Evolutionary conservation across 2,329 filamentous ascomycete species (phyloP).

Genomic region (Bretziella fagacearum): DNA sequence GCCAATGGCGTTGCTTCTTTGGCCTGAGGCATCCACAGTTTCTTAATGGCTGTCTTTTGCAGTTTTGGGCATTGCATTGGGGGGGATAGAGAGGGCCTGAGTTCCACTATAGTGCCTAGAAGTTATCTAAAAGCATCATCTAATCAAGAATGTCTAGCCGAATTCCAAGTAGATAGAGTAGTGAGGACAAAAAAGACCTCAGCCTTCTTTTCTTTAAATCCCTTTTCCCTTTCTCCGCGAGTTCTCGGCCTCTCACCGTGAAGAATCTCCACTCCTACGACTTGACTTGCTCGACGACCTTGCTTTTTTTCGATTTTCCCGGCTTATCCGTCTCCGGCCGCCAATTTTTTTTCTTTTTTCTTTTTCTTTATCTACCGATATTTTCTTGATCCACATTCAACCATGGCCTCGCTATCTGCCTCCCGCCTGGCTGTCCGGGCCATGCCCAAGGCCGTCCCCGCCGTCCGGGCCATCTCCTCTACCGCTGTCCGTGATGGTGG

Average conservation of each 20-base stretch:
- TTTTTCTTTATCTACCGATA: neutral
- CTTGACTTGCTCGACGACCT: constrained; percentile 2
- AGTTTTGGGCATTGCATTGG: constrained; percentile 6
- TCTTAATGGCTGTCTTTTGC: constrained; percentile 2
- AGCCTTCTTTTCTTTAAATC: constrained; percentile 20
- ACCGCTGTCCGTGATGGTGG: constrained; percentile 28
- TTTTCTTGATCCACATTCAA: constrained; percentile 17
- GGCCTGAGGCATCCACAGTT: constrained; percentile 14
- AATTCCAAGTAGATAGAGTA: neutral
- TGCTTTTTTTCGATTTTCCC: constrained; percentile 1
- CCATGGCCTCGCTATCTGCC: constrained; percentile 53
- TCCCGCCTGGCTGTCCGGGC: constrained; percentile 53
- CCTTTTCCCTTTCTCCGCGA: constrained; percentile 17
- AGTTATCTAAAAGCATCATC: constrained; percentile 10
- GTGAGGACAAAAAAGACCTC: constrained; percentile 31
- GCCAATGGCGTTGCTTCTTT: constrained; percentile 3
- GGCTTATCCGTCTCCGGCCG: neutral
- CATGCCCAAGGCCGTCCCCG: constrained; percentile 25
- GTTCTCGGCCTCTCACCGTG: constrained; percentile 14
- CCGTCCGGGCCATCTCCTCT: constrained; percentile 39
- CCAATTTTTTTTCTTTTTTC: constrained; percentile 7
- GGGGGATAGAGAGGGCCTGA: constrained; percentile 1
- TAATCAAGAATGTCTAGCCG: neutral
- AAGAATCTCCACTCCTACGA: constrained; percentile 14
- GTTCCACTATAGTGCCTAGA: constrained; percentile 5